Conservation (phyloP, 176 grass and related monocot species). For the Avena sativa region DNA sequence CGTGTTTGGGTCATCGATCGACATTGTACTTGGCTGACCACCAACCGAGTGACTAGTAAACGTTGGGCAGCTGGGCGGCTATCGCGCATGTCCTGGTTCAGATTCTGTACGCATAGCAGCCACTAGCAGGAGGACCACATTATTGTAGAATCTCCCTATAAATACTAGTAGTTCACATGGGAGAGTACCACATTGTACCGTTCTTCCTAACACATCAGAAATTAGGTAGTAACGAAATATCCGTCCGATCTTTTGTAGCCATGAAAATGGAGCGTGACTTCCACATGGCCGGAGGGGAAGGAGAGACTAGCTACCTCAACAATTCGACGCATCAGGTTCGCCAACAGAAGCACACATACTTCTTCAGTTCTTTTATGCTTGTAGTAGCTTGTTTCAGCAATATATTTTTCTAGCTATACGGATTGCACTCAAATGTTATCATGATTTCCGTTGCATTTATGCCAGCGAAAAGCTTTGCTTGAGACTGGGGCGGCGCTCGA, state of each 20-base stretch:
- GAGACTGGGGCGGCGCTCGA: slow-evolving; percentile 20
- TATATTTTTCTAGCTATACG: neutral
- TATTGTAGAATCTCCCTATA: neutral
- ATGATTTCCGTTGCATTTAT: neutral
- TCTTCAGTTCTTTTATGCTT: too few relatives aligned
- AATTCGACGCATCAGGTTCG: slow-evolving; percentile 40
- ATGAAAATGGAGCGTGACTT: slow-evolving; percentile 10
- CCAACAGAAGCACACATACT: neutral
- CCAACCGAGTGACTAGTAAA: too few relatives aligned
- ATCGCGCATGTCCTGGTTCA: too few relatives aligned
- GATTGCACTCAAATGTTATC: neutral
- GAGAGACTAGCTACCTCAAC: slow-evolving; percentile 23
- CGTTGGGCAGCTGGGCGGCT: too few relatives aligned
- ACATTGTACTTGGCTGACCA: too few relatives aligned
- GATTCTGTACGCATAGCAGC: too few relatives aligned
- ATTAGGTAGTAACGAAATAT: neutral
- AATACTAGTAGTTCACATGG: neutral
- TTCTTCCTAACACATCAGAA: neutral
- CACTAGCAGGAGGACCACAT: too few relatives aligned
- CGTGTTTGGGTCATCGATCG: too few relatives aligned
- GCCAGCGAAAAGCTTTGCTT: slow-evolving; percentile 40
- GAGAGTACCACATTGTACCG: neutral
- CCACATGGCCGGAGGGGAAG: slow-evolving; percentile 34
- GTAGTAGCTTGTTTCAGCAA: too few relatives aligned
- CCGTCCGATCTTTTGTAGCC: neutral